Base-by-base conservation (phyloP, 176 grass and related monocot species). In the Elaeis guineensis region DNA sequence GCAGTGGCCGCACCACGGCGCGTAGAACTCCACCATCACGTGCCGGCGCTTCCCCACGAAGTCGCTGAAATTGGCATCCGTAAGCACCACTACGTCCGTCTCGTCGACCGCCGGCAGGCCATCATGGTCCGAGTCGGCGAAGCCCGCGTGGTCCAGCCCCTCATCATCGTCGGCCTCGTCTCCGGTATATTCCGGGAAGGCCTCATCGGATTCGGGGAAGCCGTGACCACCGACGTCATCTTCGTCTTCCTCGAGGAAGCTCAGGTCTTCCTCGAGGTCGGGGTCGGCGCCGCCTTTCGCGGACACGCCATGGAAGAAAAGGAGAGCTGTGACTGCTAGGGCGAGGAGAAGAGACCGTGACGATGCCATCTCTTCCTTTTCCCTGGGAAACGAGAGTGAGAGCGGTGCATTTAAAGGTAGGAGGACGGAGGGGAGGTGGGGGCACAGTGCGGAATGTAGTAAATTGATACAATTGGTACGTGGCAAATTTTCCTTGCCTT, bases 11-110 rank as follows among this genome's bases (percentile, higher is more conserved):
- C 91, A 96, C 91, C 91, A 96, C 64, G 91, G 91, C 21, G 91
- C 91, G 73, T 90, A 96, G 78, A 97, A 97, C 69, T 97, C 81
- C n/a, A 97, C 81, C 87, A 97, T 90, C 58, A 80, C 92, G 52
- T 90, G 81, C 23, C 73, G 75, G 50, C 19, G 77, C 3, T 73
- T 24, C 1, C 74, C 59, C 20, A 97, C 63, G 62, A 97, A 85
- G 56, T 77, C 59, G 72, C 83, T 85, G 75, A 97, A 97, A 72
- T 97, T 97, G 44, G 61, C 69, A 22, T 82, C 72, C 25, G 83
- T 66, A 55, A 97, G 79, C 69, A 88, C 65, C 19, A 72, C 39
- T 24, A 97, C 81, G 55, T 90, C 80, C 57, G 66, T 80, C 72
- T 97, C 92, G 72, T 90, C 92, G 21, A 90, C 22, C 54, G 59